These are phyloP conservation scores for Diddensiella caesifluorescens DNA, from an alignment of 805 yeast genomes.

Conservation along the genomic window DNA sequence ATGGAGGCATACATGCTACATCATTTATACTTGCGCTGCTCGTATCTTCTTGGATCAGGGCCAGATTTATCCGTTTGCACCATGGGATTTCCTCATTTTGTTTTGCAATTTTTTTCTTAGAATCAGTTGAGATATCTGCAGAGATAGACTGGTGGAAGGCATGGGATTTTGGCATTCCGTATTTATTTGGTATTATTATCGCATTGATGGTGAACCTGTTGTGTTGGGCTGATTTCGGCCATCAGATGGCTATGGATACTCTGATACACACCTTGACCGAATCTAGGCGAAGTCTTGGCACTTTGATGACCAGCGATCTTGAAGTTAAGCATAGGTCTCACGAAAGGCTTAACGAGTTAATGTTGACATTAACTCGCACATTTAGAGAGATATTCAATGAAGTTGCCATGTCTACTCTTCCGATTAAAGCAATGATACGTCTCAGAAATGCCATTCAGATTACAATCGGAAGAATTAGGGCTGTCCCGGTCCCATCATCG, in stretches of 20 bases:
- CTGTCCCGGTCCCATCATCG: slow-evolving; percentile 32
- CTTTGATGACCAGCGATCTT: slow-evolving; percentile 21
- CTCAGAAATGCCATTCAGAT: slow-evolving; percentile 42
- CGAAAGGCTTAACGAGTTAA: slow-evolving; percentile 30
- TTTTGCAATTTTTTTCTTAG: slow-evolving; percentile 33
- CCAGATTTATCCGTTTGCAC: slow-evolving; percentile 37
- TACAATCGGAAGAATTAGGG: slow-evolving; percentile 37
- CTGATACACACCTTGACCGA: slow-evolving; percentile 24
- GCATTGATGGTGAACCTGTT: slow-evolving; percentile 34
- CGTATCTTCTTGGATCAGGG: slow-evolving; percentile 39
- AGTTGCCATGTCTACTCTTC: slow-evolving; percentile 34
- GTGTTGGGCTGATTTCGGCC: slow-evolving; percentile 41
- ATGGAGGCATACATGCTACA: slow-evolving; percentile 43
- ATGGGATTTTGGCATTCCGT: slow-evolving; percentile 42
- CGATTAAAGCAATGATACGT: slow-evolving; percentile 30
- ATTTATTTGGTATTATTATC: slow-evolving; percentile 39
- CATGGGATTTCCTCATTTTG: slow-evolving; percentile 28
- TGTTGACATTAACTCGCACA: slow-evolving; percentile 36
- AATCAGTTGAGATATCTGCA: slow-evolving; percentile 27
- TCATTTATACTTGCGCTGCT: slow-evolving; percentile 38
- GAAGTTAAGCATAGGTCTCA: slow-evolving; percentile 23
- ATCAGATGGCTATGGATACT: slow-evolving; percentile 29
- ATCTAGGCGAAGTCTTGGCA: slow-evolving; percentile 13
- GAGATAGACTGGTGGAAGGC: slow-evolving; percentile 18
- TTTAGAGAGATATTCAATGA: slow-evolving; percentile 43